Conservation (phyloP, 805 yeast species). For the Candida rishiriensis region DNA sequence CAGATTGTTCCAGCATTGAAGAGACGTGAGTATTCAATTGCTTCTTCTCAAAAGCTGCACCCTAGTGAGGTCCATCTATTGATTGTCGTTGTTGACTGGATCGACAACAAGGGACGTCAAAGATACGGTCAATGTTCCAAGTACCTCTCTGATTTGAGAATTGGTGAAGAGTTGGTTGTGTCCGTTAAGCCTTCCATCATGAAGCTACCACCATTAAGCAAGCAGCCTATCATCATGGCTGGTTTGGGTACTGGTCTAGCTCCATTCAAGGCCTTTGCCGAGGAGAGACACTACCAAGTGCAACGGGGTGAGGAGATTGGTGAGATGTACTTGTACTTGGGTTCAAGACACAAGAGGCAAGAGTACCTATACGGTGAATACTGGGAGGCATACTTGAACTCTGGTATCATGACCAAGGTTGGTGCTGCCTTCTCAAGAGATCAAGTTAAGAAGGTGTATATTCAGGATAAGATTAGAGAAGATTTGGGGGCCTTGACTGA, state of each 20-base stretch:
- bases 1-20: constrained; percentile 78
- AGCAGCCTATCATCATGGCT: constrained; percentile 92
- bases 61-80: constrained; percentile 86
- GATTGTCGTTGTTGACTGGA: constrained; percentile 96
- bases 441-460: constrained; percentile 90
- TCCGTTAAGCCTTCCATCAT: constrained; percentile 95
- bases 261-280: constrained; percentile 96
- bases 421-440: constrained; percentile 99
- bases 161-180: constrained; percentile 86
- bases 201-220: constrained; percentile 86
- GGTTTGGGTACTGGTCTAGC: constrained; percentile 98
- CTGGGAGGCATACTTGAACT: constrained; percentile 94
- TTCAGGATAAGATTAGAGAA: constrained; percentile 89
- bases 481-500: constrained; percentile 66
- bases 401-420: constrained; percentile 86
- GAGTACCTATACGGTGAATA: constrained; percentile 95
- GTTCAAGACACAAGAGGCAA: constrained; percentile 92
- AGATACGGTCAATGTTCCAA: constrained; percentile 95
- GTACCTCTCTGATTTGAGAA: constrained; percentile 69
- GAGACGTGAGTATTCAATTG: constrained; percentile 97
- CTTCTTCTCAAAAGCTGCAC: constrained; percentile 91
- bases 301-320: constrained; percentile 88
- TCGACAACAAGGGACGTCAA: constrained; percentile 75
- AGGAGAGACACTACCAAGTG: constrained; percentile 91
- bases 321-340: constrained; percentile 79